Conservation (phyloP, 768 basidiomycete genomes). For the Wakefieldia striispora region DNA sequence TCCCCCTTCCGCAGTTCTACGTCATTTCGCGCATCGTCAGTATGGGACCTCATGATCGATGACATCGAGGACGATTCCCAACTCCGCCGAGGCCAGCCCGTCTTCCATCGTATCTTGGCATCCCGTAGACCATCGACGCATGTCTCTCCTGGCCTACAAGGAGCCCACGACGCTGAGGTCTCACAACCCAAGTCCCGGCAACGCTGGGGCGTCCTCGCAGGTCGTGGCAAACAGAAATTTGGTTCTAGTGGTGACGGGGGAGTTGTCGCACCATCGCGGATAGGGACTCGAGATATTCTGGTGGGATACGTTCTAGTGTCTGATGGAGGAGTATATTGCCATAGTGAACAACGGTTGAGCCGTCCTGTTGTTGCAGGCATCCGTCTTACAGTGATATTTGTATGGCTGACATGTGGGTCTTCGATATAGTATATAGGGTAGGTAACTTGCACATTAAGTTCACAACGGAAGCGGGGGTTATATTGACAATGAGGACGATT, state of each 20-base stretch:
- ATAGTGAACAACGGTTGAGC: constrained; percentile 95
- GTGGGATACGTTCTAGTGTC: constrained; percentile 88
- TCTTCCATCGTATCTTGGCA: constrained; percentile 92
- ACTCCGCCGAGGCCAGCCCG: constrained; percentile 79
- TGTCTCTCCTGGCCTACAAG: constrained; percentile 86
- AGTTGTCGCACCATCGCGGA: constrained; percentile 88
- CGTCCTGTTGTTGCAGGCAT: constrained; percentile 38
- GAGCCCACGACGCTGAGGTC: constrained; percentile 47
- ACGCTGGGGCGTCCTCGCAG: not conserved
- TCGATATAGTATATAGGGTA: too few species aligned
- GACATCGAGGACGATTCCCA: constrained; percentile 94
- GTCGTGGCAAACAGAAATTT: constrained; percentile 75
- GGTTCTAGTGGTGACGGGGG: constrained; percentile 41
- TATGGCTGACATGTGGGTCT: too few species aligned
- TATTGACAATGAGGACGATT: too few species aligned
- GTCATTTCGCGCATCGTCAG: constrained; percentile 80
- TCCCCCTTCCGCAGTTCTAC: constrained; percentile 61
- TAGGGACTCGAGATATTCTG: constrained; percentile 94
- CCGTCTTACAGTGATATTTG: too few species aligned
- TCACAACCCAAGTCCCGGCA: not conserved
- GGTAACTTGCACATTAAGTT: too few species aligned
- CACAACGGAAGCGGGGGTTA: too few species aligned
- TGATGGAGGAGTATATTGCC: constrained; percentile 88
- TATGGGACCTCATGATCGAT: constrained; percentile 93
- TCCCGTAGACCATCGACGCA: constrained; percentile 97